Evolutionary conservation across 2,329 filamentous ascomycete genomes (phyloP), one percentile per base, ranked within the genome.

Genomic region (Colletotrichum chlorophyti): DNA sequence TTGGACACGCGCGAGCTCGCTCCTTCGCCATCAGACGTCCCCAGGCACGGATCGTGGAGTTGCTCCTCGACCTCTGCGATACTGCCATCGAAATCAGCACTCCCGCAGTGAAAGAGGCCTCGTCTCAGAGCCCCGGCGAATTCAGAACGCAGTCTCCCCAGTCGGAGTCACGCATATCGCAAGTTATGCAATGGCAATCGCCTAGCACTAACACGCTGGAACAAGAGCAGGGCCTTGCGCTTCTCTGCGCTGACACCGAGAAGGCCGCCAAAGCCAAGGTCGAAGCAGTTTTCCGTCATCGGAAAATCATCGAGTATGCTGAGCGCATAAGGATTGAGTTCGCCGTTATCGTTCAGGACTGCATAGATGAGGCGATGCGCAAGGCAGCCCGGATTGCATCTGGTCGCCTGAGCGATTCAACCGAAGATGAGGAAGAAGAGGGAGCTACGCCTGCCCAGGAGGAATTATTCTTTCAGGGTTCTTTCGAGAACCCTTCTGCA

Each of bases 271-370:
- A 88, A 68, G 85, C 90, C 40, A 99, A 99, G 72, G 91, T 98
- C 2, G 95, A 99, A 67, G 91, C 94, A 5, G 91, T 98, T 6
- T 87, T 96, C 63, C 90, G 95, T 29, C 92, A 98, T 72, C 89
- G 94, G 47, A 89, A 90, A 66, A 96, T 98, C 47, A 88, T 99
- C 27, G 95, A 99, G 72, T 99, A 99, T 70, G 89, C 93, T 0
- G 95, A 99, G 75, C 88, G 96, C 27, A 97, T 99, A 63, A 91
- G 96, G 4, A 84, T 97, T 42, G 95, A 99, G 68, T 96, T 97
- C 68, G 90, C 94, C 24, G 85, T 96, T 23, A 82, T 97, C 57
- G 94, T 99, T 3, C 92, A 98, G 68, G 92, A 97, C 66, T 99
- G 95, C 70, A 97, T 99, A 49, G 89, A 96, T 60, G 93, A 92